These are phyloP conservation scores for Sordaria brevicollis DNA, from an alignment of 495 filamentous ascomycete species.

Conservation along the genomic window DNA sequence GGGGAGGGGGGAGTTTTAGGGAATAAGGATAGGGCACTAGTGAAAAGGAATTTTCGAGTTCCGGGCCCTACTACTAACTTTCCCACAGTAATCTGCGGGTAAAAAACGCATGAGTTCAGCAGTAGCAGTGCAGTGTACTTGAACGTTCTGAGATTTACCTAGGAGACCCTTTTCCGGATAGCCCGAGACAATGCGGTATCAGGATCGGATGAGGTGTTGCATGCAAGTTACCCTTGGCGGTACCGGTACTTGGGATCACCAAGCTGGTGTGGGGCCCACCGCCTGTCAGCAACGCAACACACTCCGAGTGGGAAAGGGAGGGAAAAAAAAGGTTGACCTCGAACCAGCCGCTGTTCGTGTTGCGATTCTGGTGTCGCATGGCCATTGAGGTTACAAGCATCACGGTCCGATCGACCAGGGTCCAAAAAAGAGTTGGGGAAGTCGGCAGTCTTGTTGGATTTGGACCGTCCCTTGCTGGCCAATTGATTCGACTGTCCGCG, in stretches of 20 bases:
- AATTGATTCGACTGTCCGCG: slow-evolving; percentile 10
- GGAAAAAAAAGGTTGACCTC: not conserved
- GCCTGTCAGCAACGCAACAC: slow-evolving; percentile 10
- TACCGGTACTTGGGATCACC: slow-evolving; percentile 21
- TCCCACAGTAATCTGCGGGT: too few species aligned
- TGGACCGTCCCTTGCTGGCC: slow-evolving; percentile 15
- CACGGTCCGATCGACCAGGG: slow-evolving; percentile 18
- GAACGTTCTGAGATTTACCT: too few species aligned
- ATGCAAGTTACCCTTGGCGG: not conserved
- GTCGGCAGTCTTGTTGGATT: slow-evolving; percentile 22
- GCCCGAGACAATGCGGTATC: too few species aligned
- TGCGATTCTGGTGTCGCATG: not conserved
- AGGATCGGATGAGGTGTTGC: slow-evolving; percentile 9
- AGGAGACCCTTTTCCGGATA: too few species aligned
- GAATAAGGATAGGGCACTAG: too few species aligned
- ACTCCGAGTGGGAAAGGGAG: not conserved
- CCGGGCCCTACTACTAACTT: too few species aligned
- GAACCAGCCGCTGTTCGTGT: not conserved
- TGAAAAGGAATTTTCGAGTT: too few species aligned
- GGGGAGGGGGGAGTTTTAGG: too few species aligned
- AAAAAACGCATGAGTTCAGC: too few species aligned
- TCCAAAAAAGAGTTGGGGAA: slow-evolving; percentile 27
- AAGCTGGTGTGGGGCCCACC: slow-evolving; percentile 6
- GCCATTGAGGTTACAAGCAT: not conserved
- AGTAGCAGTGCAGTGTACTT: too few species aligned